A percentile compares a stretch with the other conserved stretches of the same genome.
phyloP scores from a whole-genome alignment of 352 stramenopile species.

The Phytophthora pinifolia region DNA sequence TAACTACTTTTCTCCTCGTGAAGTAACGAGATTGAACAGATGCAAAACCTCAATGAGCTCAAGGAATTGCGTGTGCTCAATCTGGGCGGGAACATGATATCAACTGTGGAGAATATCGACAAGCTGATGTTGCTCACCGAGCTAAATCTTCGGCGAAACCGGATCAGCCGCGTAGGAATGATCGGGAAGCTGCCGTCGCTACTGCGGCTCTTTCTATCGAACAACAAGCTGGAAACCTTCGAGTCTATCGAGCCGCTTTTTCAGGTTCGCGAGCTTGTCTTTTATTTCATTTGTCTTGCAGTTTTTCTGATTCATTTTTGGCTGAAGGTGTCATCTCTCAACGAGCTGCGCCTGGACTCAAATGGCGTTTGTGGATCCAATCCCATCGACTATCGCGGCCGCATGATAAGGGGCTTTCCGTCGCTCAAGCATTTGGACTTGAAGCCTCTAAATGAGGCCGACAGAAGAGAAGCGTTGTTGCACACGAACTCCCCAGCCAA shows the following conservation, averaged over 20 bases:
- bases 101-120: constrained; percentile 74
- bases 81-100: constrained; percentile 85
- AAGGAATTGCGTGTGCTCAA: constrained; percentile 91
- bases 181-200: constrained; percentile 78
- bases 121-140: constrained; percentile 85
- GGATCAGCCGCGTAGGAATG: constrained; percentile 52
- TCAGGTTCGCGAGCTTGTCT: constrained; percentile 24
- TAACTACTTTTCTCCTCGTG: background rate
- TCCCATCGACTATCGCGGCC: constrained; percentile 56
- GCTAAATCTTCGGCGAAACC: constrained; percentile 88
- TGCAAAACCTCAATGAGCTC: constrained; percentile 87
- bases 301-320: background rate
- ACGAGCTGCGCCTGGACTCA: constrained; percentile 86
- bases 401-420: constrained; percentile 74
- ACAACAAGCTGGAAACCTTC: constrained; percentile 84
- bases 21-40: constrained; percentile 88
- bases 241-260: constrained; percentile 78
- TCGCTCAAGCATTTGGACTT: constrained; percentile 87
- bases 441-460: constrained; percentile 69
- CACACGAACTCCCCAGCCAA: constrained; percentile 37
- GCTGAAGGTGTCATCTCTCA: constrained; percentile 55
- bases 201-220: constrained; percentile 89
- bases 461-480: constrained; percentile 55
- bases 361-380: constrained; percentile 67
- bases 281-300: constrained; percentile 1